These are phyloP conservation scores for Debaryomyces subglobosus DNA, from an alignment of 1,139 yeast genomes.

Conservation along the genomic window DNA sequence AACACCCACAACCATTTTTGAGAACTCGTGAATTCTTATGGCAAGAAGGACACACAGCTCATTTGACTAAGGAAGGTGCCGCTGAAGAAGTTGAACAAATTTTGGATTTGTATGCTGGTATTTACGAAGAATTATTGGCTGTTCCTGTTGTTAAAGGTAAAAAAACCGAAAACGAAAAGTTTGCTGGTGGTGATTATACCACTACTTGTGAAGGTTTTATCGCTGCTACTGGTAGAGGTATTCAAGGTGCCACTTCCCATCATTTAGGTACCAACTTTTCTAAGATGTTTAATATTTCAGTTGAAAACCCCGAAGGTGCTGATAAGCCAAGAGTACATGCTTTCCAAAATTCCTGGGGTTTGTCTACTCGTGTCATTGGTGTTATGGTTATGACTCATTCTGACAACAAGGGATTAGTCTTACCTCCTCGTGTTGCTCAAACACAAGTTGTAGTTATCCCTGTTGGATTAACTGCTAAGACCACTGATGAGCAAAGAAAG, in stretches of 20 bases:
- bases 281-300: conserved; percentile 94
- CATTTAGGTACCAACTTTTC: conserved; percentile 98
- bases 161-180: conserved; percentile 96
- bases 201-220: conserved; percentile 97
- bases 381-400: conserved; percentile 99
- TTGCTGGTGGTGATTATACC: conserved; percentile 96
- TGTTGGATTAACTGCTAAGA: conserved; percentile 90
- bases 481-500: conserved; percentile 73
- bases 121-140: conserved; percentile 90
- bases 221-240: conserved; percentile 99
- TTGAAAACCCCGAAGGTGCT: conserved; percentile 90
- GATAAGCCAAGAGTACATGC: conserved; percentile 87
- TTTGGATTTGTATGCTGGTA: conserved; percentile 79
- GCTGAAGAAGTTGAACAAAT: conserved; percentile 82
- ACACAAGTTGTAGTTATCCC: conserved; percentile 91
- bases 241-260: conserved; percentile 99
- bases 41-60: conserved; percentile 99
- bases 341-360: conserved; percentile 99
- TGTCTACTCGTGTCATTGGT: conserved; percentile 97
- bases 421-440: conserved; percentile 97
- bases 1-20: conserved; percentile 98
- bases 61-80: conserved; percentile 80
- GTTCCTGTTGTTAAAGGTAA: conserved; percentile 96
- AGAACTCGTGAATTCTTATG: conserved; percentile 99
- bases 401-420: conserved; percentile 95